phyloP scores from a whole-genome alignment of 345 rosid species.

The Eucalyptus curtisii region DNA sequence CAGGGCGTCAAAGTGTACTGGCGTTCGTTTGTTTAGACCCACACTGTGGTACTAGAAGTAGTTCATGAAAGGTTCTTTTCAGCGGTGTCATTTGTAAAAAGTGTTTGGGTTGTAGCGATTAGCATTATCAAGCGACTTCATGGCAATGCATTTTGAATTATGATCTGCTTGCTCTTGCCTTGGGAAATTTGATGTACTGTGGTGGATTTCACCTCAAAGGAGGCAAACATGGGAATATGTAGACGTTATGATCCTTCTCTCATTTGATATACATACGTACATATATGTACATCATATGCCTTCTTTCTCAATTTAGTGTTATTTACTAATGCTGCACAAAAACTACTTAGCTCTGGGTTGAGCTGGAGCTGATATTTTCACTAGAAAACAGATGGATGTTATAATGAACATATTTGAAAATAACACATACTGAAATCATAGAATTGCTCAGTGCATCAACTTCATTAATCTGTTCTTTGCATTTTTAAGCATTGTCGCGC shows the following conservation, averaged over 20 bases:
- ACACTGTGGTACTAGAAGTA: background rate
- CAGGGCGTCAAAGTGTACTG: background rate
- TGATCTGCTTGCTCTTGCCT: background rate
- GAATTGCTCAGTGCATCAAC: background rate
- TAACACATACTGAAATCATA: background rate
- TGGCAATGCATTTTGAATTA: background rate
- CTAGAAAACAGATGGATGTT: background rate
- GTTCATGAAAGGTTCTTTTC: background rate
- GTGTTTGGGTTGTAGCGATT: background rate
- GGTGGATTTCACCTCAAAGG: background rate
- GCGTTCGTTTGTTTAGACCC: background rate
- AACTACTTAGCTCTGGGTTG: background rate
- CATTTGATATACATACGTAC: background rate
- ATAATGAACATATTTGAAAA: background rate
- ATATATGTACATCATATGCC: background rate
- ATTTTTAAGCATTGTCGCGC: background rate
- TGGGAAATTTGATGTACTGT: background rate
- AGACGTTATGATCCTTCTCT: background rate
- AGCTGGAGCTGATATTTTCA: background rate
- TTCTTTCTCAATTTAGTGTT: background rate
- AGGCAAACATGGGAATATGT: background rate
- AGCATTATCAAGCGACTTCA: background rate
- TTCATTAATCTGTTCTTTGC: background rate
- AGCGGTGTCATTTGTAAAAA: background rate
- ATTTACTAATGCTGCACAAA: background rate